Base-by-base conservation (phyloP, 1,284 basidiomycete genomes). In the Lentinula novae-zelandiae region DNA sequence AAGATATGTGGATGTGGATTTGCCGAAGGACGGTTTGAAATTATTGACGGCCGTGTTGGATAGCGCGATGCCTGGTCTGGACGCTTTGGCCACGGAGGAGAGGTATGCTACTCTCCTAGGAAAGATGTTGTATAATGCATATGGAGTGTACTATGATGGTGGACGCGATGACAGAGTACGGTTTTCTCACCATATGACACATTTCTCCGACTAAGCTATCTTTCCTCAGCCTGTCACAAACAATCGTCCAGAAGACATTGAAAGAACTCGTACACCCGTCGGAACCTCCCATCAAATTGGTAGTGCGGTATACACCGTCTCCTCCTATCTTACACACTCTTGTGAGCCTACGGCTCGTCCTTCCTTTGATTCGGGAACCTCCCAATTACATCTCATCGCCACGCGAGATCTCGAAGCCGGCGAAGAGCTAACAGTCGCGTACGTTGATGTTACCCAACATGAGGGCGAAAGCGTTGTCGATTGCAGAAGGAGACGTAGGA, bases 261-360 rank as follows among this genome's bases (percentile, higher is more conserved):
- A 92, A 69, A 80, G 80, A 68, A 89, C 89, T 0, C 85, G 90
- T 58, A 91, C 88, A 3, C 85, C 89, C 1, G 75, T 81, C 61
- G 90, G 91, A 51, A 91, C 89, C 3, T 75, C 82, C 49, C 85
- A 80, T 39, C 91, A 93, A 73, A 74, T 90, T 58, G 90, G 90
- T 55, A 80, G 80, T 58, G 91, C 85, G 13, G 76, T 92, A 66
- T 93, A 90, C 72, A 77, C 82, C 27, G 79, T 92, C 53, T 91
- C 91, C 2, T 82, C 90, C 42, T 92, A 93, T 72, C 86, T 90
- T 53, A 72, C 78, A 2, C 90, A 93, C 72, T 90, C 89, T 9
- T 93, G 90, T 71, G 70, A 76, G 9, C 90, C 91, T 33, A 82
- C 79, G 55, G 82, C 83, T 7, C 79, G 80, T 5, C 84, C 88